Conservation (phyloP, 495 filamentous ascomycete genomes). For the Immersiella caudata region DNA sequence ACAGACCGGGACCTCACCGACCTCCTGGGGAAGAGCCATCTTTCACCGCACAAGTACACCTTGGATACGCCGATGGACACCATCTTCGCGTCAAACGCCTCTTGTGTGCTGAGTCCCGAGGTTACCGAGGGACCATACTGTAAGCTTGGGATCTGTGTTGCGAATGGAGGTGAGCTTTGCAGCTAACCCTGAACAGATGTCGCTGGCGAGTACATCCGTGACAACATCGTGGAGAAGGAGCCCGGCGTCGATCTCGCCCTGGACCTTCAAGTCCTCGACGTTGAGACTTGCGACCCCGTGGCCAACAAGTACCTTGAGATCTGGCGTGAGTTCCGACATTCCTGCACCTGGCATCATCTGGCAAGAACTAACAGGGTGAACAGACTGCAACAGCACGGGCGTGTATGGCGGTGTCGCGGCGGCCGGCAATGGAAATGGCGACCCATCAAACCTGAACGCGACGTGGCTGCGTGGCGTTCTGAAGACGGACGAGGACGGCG, state of each 20-base stretch:
- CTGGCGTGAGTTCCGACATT: slow-evolving; percentile 46
- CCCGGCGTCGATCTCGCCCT: slow-evolving; percentile 58
- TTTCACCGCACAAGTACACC: slow-evolving; percentile 18
- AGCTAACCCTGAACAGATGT: slow-evolving; percentile 33
- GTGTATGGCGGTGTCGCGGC: slow-evolving; percentile 60
- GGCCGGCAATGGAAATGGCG: slow-evolving; percentile 50
- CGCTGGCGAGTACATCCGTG: slow-evolving; percentile 53
- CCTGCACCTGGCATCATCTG: slow-evolving; percentile 50
- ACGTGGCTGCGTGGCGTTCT: slow-evolving; percentile 58
- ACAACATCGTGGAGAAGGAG: slow-evolving; percentile 58
- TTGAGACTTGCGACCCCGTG: slow-evolving; percentile 60
- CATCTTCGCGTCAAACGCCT: slow-evolving; percentile 54
- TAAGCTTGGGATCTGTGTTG: slow-evolving; percentile 20
- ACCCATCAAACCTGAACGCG: slow-evolving; percentile 48
- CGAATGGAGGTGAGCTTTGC: not conserved
- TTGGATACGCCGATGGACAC: slow-evolving; percentile 18
- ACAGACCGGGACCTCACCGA: slow-evolving; percentile 43
- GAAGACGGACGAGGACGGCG: slow-evolving; percentile 50
- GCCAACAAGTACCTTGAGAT: slow-evolving; percentile 61
- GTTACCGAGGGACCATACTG: slow-evolving; percentile 62
- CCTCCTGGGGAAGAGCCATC: slow-evolving; percentile 20
- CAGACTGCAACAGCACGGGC: slow-evolving; percentile 46
- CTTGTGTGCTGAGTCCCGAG: slow-evolving; percentile 57
- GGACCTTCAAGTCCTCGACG: slow-evolving; percentile 64
- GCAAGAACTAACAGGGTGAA: slow-evolving; percentile 45